Percentiles rank a stretch among this genome's conserved stretches.
Conservation (phyloP, 495 filamentous ascomycete species). For the Xylaria grammica region DNA sequence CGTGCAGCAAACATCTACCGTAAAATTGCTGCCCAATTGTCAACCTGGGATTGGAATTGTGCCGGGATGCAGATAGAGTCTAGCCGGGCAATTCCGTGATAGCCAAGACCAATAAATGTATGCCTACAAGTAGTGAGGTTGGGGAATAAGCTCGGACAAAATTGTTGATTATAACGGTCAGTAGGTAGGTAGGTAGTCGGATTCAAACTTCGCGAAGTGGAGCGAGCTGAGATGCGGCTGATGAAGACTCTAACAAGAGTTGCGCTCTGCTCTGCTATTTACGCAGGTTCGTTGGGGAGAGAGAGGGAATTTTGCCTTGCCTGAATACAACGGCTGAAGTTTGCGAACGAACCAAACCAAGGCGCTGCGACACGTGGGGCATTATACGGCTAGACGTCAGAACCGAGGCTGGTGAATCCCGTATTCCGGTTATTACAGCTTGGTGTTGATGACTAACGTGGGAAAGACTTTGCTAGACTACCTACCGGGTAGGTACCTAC, state of each 20-base stretch:
- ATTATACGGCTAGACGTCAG: not conserved
- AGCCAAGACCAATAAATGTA: no score
- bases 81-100: no score
- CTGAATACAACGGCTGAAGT: conserved; percentile 1
- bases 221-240: conserved; percentile 12
- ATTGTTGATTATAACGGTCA: not conserved
- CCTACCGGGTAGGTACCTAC: no score
- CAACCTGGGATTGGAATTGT: no score
- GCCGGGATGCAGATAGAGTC: no score
- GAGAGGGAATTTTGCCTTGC: not conserved
- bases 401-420: conserved; percentile 7
- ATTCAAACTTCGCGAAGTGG: not conserved
- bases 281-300: not conserved
- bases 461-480: not conserved
- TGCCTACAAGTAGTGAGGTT: no score
- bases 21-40: no score
- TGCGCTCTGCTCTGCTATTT: not conserved
- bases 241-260: not conserved
- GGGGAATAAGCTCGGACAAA: not conserved
- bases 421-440: not conserved
- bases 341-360: conserved; percentile 14
- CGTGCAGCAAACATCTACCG: no score
- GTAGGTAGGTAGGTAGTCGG: not conserved
- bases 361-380: conserved; percentile 14
- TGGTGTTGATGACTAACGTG: not conserved